Percentiles rank a stretch among this genome's conserved stretches.
Conservation (phyloP, 345 rosid species). For the Boechera retrofracta region DNA sequence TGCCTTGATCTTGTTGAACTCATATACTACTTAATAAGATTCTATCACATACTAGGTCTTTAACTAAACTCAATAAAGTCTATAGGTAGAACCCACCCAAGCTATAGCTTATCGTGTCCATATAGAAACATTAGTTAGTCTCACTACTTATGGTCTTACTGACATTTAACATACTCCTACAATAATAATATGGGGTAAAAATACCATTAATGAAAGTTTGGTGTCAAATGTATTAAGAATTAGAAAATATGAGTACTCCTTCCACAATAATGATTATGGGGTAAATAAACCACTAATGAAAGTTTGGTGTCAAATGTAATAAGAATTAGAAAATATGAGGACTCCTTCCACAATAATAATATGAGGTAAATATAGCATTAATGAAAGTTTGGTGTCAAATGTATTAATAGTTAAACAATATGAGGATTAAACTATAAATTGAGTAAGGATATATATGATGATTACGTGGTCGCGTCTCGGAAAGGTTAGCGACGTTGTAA, state of each 20-base stretch:
- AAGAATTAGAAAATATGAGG: not conserved
- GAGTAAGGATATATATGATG: not conserved
- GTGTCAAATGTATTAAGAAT: too few relatives aligned
- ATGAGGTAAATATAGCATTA: not conserved
- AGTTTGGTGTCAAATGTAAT: too few relatives aligned
- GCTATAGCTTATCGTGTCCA: too few relatives aligned
- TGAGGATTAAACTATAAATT: slow-evolving; percentile 17
- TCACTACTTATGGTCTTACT: not conserved
- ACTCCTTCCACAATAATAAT: not conserved
- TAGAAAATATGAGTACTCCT: not conserved
- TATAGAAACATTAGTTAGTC: not conserved
- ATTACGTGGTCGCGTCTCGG: slow-evolving; percentile 39
- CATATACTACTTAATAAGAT: not conserved
- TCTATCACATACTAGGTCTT: not conserved
- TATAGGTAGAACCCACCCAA: not conserved
- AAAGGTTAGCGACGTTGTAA: slow-evolving; percentile 40
- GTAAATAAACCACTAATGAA: too few relatives aligned
- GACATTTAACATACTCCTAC: too few relatives aligned
- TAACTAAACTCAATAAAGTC: not conserved
- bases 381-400: not conserved
- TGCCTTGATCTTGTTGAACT: not conserved
- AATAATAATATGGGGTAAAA: too few relatives aligned
- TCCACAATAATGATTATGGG: too few relatives aligned
- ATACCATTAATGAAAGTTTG: too few relatives aligned
- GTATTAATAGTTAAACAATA: not conserved